Base-by-base conservation (phyloP, 306 rosid genomes). In the Acacia crassicarpa region DNA sequence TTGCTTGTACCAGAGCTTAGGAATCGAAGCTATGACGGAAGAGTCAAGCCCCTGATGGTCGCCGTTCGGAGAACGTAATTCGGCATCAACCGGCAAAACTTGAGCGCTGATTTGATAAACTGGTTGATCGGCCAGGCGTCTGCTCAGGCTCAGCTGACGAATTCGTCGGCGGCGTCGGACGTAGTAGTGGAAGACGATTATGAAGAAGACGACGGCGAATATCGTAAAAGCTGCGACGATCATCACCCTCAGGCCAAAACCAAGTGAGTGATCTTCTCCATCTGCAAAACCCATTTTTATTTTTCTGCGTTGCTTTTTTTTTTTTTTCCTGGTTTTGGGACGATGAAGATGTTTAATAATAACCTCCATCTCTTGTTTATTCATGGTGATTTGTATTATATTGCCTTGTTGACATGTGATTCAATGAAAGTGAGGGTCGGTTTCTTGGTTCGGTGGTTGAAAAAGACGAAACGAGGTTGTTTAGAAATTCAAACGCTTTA, bases 11-110 rank as follows among this genome's bases (percentile, higher is more conserved):
- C 74, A 69, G 35, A 88, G 65, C 22, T 82, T 81, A 17, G 94
- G 94, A 27, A 90, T 22, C 12, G 91, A 87, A 14, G 85, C 89
- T 70, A 88, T 71, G 68, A 80, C 76, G 3, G 48, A 44, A 12
- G 92, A 74, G 53, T 87, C 82, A 16, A 90, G 83, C 17, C 92
- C 94, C 40, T 74, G 65, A 9, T 27, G 46, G 46, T 38, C 46
- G 11, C 4, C 25, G 11, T 81, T 74, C 40, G 68, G 80, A 7
- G 70, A 10, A 1, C 73, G 45, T 3, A n/a, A 13, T 79, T 72
- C 80, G 27, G 27, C 51, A 56, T 77, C 88, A 59, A 67, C 9
- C 1, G 85, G 83, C 49, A 76, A 75, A 30, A 85, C 49, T 45
- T 80, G 85, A 67, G 70, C 2, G n/a, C 32, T 59, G 43, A 62